Conservation (phyloP, 192 early-diverging fungal genomes). For the Podila verticillata region DNA sequence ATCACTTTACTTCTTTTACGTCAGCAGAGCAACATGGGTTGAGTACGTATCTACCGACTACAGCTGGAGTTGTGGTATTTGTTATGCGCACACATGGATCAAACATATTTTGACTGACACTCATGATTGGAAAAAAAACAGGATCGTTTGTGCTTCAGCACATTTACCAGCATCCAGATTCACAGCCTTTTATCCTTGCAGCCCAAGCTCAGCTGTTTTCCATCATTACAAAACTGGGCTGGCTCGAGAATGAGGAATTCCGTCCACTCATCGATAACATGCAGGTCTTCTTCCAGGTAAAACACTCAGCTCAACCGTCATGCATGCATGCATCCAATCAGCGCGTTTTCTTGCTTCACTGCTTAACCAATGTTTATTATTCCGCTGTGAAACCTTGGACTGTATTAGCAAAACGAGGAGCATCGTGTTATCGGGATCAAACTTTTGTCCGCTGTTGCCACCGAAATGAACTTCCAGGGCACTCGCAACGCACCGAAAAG, state of each 20-base stretch:
- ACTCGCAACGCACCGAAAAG: conserved; percentile 18
- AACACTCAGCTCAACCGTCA: not conserved
- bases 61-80: too few species aligned
- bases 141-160: conserved; percentile 67
- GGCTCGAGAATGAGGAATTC: conserved; percentile 76
- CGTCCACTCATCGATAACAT: conserved; percentile 59
- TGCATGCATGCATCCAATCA: not conserved
- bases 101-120: not conserved
- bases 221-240: conserved; percentile 74
- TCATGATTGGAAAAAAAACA: not conserved
- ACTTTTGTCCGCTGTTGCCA: conserved; percentile 16
- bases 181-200: conserved; percentile 64
- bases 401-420: conserved; percentile 8
- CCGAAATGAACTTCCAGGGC: conserved; percentile 37
- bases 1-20: conserved; percentile 36
- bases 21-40: conserved; percentile 40
- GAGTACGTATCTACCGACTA: conserved; percentile 5
- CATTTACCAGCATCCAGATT: conserved; percentile 59
- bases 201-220: conserved; percentile 67
- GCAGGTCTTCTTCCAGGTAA: conserved; percentile 68
- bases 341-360: too few species aligned
- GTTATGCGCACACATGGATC: too few species aligned
- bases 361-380: too few species aligned
- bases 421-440: conserved; percentile 26
- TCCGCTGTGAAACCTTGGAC: too few species aligned